Evolutionary conservation across 306 rosid genomes (phyloP).

Genomic region (Adenanthera pavonina): DNA sequence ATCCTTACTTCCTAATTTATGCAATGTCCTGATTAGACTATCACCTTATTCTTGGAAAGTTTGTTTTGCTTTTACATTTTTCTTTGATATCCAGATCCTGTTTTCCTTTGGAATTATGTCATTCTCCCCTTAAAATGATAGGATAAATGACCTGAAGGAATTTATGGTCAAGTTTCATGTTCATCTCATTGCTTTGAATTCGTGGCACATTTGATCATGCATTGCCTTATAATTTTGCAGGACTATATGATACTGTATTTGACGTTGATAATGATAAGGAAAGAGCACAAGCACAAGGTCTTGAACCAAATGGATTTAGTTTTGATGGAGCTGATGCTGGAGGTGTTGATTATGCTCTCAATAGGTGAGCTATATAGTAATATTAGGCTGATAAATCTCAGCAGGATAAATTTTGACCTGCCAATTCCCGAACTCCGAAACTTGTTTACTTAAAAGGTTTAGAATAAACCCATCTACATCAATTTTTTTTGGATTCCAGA

Average conservation of each 20-base stretch:
- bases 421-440: slow-evolving; percentile 22
- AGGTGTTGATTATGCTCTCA: slow-evolving; percentile 92
- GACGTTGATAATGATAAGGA: slow-evolving; percentile 82
- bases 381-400: slow-evolving; percentile 23
- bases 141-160: slow-evolving; percentile 1
- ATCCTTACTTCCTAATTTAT: not conserved
- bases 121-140: not conserved
- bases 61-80: not conserved
- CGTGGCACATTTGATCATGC: slow-evolving; percentile 37
- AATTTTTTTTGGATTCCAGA: slow-evolving; percentile 22
- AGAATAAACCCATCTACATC: not conserved
- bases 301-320: slow-evolving; percentile 89
- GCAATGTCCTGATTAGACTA: not conserved
- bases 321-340: slow-evolving; percentile 91
- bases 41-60: not conserved
- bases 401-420: slow-evolving; percentile 19
- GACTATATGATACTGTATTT: slow-evolving; percentile 88
- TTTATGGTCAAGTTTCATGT: not conserved
- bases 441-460: not conserved
- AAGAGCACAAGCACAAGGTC: slow-evolving; percentile 81
- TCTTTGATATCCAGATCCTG: not conserved
- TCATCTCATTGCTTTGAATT: not conserved
- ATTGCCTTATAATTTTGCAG: slow-evolving; percentile 46
- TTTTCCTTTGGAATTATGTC: not conserved
- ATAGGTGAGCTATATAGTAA: slow-evolving; percentile 61